Base-by-base conservation (phyloP, 768 basidiomycete genomes). In the Tubosaeta brunneosetosa region DNA sequence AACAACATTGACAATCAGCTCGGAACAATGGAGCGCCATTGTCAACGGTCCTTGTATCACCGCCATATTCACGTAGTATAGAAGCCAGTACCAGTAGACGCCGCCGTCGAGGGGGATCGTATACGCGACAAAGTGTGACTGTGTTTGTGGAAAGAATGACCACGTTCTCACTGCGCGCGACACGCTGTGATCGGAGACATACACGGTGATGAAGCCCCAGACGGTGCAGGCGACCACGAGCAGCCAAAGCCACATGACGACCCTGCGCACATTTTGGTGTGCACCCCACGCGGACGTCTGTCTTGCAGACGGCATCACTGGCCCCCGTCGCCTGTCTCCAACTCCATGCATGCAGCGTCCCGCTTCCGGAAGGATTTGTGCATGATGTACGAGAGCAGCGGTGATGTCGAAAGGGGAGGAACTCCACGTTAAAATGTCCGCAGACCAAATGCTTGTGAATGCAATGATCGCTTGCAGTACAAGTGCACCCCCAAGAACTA, bases 391-490 rank as follows among this genome's bases (percentile, higher is more conserved):
- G 25, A 69, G 55, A 3, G 68, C 67, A 1, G 69, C 65, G 5
- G 67, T 66, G 1, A 62, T 53, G 16, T 66, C 67, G 19, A 71
- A 58, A n/a, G 64, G 52, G 2, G 67, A 69, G 29, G 67, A 64
- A 17, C 69, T 71, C 69, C 69, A 69, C 16, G 69, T 69, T 41
- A 61, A 34, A 31, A 69, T 56, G 49, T 64, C 56, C 16, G 62
- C 61, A 19, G 47, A 31, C 25, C 53, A 41, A n/a, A 60, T 52
- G 17, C 63, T 65, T 1, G 43, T 42, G 19, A 69, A 47, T 9
- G 64, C 65, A 31, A 71, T 59, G 4, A 57, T 4, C 1, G 53
- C 63, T 46, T 69, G 68, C 13, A 59, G 38, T 2, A 61, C 34
- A 26, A 71, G 52, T 12, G 58, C 4, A 16, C 59, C 42, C 4